Conservation (phyloP, 2,329 filamentous ascomycete species). For the Coleophoma eucalyptorum region DNA sequence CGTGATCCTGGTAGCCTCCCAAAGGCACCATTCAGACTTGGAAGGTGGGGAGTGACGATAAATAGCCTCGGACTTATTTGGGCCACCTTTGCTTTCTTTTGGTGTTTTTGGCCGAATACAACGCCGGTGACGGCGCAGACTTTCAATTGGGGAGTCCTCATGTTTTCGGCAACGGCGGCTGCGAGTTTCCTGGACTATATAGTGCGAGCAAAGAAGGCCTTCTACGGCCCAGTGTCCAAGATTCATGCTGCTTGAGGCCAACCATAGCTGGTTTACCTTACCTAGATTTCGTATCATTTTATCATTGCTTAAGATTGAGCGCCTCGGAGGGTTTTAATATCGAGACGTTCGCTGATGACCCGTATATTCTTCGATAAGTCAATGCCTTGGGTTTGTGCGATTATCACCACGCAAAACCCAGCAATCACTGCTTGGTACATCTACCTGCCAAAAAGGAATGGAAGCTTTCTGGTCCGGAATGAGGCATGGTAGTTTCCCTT, state of each 20-base stretch:
- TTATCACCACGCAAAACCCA: too few species aligned
- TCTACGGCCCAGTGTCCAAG: slow-evolving; percentile 11
- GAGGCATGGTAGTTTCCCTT: too few species aligned
- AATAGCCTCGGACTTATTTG: slow-evolving; percentile 37
- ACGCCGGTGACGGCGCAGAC: slow-evolving; percentile 29
- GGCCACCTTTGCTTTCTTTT: slow-evolving; percentile 38
- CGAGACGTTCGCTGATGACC: too few species aligned
- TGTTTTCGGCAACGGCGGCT: slow-evolving; percentile 3
- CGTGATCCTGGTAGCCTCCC: slow-evolving; percentile 32
- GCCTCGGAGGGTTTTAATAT: too few species aligned
- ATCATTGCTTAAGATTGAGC: too few species aligned
- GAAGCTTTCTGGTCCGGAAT: too few species aligned
- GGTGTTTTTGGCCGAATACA: slow-evolving; percentile 40
- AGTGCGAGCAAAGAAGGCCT: slow-evolving; percentile 25
- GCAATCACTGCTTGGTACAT: too few species aligned
- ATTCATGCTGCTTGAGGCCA: not conserved
- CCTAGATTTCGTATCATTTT: too few species aligned
- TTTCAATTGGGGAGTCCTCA: slow-evolving; percentile 37
- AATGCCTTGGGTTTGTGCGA: too few species aligned
- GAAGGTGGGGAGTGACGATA: slow-evolving; percentile 32
- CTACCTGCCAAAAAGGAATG: too few species aligned
- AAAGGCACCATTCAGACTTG: slow-evolving; percentile 32
- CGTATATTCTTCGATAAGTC: too few species aligned
- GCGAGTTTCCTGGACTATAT: slow-evolving; percentile 16
- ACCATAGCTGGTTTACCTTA: too few species aligned